Evolutionary conservation across 2,329 filamentous ascomycete species (phyloP), one percentile per base, ranked within the genome.

Genomic region (Alternaria atra): DNA sequence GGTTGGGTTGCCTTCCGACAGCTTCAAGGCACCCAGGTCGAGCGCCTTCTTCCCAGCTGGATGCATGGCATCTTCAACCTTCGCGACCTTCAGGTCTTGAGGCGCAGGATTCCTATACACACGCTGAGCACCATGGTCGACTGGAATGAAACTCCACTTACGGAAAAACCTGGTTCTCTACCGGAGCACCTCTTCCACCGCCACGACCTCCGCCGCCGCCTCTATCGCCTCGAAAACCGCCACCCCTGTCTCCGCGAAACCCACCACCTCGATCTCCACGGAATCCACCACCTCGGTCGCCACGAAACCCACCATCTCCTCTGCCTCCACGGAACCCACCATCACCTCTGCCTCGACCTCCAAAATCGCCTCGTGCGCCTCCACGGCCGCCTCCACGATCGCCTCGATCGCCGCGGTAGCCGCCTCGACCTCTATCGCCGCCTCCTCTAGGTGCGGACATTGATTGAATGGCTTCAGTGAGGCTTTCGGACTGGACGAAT

Each of bases 1-100:
- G 6, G 13, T 52, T 4, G 68, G 65, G 10, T 58, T 47, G 7
- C 51, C 56, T 20, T 67, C 58, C 8, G 54, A 53, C 1, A 69
- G 29, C 34, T 55, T 54, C 34, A 66, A 20, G 39, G 53, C 44
- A 13, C 55, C 29, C 2, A 67, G 51, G 13, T 60, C 58, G 35
- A 65, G 62, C 5, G 40, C 60, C 40, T 63, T 67, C 44, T 67
- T 68, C 5, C 25, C 50, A 7, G 15, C 20, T 4, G 62, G 62
- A 56, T 61, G 64, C 44, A 67, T 17, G 5, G 58, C 23, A 52
- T 68, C 62, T 53, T 68, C 64, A 6, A 34, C 30, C 5, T 65
- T 58, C 3, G 55, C 37, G 7, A 67, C 53, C 39, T 60, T 68
- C 6, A 51, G 40, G 42, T 65, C 42, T 46, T 58, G 51, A 5